phyloP scores from a whole-genome alignment of 2,329 filamentous ascomycete species.

The Diaporthe australafricana region DNA sequence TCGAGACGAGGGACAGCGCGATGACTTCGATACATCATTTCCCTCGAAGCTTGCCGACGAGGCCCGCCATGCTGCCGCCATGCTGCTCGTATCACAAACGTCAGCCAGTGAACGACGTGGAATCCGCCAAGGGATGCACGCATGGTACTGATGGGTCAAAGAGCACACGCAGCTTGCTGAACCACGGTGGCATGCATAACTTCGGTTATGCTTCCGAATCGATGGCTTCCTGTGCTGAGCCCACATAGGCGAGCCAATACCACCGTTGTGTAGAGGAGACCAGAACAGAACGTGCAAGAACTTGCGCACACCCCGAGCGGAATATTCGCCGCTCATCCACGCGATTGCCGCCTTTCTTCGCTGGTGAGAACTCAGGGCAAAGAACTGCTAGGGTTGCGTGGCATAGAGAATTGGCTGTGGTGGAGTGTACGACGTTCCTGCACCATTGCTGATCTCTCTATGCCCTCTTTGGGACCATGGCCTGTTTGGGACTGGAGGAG shows the following conservation, averaged over 20 bases:
- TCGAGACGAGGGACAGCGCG: background rate
- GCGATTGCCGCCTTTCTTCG: background rate
- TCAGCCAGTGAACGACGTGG: background rate
- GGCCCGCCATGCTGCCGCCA: slow-evolving; percentile 19
- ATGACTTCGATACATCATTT: background rate
- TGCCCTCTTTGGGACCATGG: background rate
- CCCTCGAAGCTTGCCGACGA: slow-evolving; percentile 12
- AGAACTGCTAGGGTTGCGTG: background rate
- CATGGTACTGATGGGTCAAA: slow-evolving; percentile 9
- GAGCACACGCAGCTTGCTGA: background rate
- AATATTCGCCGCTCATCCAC: background rate
- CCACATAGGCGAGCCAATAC: background rate
- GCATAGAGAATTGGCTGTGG: background rate
- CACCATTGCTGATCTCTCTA: background rate
- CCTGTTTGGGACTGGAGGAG: background rate
- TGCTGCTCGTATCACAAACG: slow-evolving; percentile 11
- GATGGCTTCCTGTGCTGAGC: slow-evolving; percentile 17
- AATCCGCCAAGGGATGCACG: slow-evolving; percentile 18
- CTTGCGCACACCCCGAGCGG: background rate
- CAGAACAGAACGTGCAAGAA: background rate
- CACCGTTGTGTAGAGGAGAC: background rate
- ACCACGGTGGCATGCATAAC: slow-evolving; percentile 18
- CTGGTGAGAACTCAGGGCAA: background rate
- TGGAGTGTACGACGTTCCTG: background rate
- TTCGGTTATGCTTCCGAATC: slow-evolving; percentile 35